Evolutionary conservation across 192 early-diverging fungal species (phyloP).

Genomic region (Rhizoclosmatium globosum): DNA sequence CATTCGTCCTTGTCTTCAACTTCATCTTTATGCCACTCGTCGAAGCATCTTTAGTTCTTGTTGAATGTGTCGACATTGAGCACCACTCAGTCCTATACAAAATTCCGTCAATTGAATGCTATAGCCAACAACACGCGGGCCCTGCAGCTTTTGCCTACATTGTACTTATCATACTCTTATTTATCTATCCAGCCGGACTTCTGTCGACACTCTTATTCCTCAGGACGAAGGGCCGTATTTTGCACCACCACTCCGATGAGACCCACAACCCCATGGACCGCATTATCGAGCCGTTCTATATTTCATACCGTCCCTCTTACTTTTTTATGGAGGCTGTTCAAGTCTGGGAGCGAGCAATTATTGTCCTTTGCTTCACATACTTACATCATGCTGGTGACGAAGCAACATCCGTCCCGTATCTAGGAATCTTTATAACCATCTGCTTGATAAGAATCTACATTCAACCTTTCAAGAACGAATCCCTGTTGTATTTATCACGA

Average conservation of each 20-base stretch:
- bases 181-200: conserved; percentile 18
- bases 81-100: conserved; percentile 11
- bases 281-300: conserved; percentile 15
- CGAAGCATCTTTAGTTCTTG: conserved; percentile 17
- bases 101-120: conserved; percentile 24
- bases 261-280: not conserved
- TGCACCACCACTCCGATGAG: not conserved
- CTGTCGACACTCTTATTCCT: conserved; percentile 4
- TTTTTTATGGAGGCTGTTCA: conserved; percentile 14
- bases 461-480: conserved; percentile 26
- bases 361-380: conserved; percentile 34
- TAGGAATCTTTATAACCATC: not conserved
- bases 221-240: not conserved
- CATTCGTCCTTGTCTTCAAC: conserved; percentile 3
- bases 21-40: conserved; percentile 34
- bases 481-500: conserved; percentile 30
- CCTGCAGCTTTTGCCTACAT: conserved; percentile 14
- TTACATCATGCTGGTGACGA: not conserved
- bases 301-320: conserved; percentile 6
- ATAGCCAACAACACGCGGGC: not conserved
- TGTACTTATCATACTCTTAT: conserved; percentile 11
- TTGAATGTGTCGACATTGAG: conserved; percentile 12
- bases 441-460: conserved; percentile 26
- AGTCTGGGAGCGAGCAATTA: conserved; percentile 25
- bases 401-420: not conserved